Percentiles rank a stretch among this genome's conserved stretches.
Evolutionary conservation across 2,329 filamentous ascomycete genomes (phyloP).

Genomic region (Aureobasidium uvarum): DNA sequence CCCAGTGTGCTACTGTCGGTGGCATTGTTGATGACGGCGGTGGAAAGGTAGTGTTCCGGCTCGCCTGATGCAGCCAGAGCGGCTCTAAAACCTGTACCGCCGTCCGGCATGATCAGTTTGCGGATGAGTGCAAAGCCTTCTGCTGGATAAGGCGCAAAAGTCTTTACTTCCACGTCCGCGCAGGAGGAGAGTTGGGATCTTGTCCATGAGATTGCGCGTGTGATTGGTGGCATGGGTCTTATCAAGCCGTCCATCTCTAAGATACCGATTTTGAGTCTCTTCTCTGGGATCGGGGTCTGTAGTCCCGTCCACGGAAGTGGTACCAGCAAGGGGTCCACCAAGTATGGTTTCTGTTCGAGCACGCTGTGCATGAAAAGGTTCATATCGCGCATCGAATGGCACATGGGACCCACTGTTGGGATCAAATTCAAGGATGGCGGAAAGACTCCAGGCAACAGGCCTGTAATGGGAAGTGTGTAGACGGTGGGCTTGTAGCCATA

Average conservation of each 20-base stretch:
- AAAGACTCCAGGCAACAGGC: neutral
- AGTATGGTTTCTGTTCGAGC: constrained; percentile 56
- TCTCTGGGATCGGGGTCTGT: constrained; percentile 25
- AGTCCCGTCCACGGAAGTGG: constrained; percentile 55
- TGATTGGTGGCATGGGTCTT: constrained; percentile 63
- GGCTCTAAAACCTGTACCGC: neutral
- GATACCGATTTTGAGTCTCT: constrained; percentile 57
- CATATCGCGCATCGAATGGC: constrained; percentile 53
- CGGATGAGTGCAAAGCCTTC: neutral
- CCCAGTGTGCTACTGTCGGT: neutral
- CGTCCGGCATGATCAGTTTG: neutral
- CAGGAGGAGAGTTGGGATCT: neutral
- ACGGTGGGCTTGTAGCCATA: constrained; percentile 45
- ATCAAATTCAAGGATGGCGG: constrained; percentile 40
- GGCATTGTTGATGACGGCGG: neutral
- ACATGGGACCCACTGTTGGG: constrained; percentile 55
- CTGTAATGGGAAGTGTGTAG: constrained; percentile 57
- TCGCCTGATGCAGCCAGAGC: neutral
- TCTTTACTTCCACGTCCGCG: neutral
- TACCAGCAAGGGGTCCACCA: constrained; percentile 56
- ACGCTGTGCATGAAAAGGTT: constrained; percentile 55
- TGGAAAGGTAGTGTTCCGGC: neutral
- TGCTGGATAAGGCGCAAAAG: neutral
- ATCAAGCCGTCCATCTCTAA: constrained; percentile 66
- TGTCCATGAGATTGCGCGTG: constrained; percentile 50